Evolutionary conservation across 768 basidiomycete species (phyloP).

Genomic region (Amanita phalloides): DNA sequence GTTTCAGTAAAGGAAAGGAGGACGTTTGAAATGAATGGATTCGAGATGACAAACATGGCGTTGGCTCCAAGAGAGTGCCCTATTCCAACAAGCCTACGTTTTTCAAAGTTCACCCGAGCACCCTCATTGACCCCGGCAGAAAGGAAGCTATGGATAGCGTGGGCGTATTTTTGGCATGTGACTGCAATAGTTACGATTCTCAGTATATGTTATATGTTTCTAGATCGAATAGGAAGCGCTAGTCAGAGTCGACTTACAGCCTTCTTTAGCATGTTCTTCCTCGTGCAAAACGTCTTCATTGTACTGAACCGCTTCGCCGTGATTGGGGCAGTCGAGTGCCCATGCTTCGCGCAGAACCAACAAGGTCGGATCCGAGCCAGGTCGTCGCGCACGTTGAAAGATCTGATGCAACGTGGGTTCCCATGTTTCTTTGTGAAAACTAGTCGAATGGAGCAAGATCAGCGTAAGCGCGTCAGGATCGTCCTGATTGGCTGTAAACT

Average conservation of each 20-base stretch:
- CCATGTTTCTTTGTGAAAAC: slow-evolving; percentile 71
- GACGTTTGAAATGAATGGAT: not conserved
- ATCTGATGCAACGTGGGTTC: slow-evolving; percentile 45
- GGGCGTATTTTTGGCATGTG: slow-evolving; percentile 54
- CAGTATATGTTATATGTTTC: not conserved
- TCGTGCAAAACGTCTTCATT: slow-evolving; percentile 37
- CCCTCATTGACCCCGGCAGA: slow-evolving; percentile 25
- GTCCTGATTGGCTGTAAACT: slow-evolving; percentile 20
- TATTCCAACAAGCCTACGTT: slow-evolving; percentile 45
- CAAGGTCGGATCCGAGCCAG: slow-evolving; percentile 9
- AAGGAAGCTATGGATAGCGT: slow-evolving; percentile 48
- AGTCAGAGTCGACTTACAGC: slow-evolving; percentile 24
- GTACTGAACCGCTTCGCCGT: slow-evolving; percentile 47
- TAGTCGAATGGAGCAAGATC: slow-evolving; percentile 56
- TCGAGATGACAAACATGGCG: slow-evolving; percentile 31
- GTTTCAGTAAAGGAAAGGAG: not conserved
- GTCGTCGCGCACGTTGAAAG: slow-evolving; percentile 17
- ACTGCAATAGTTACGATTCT: slow-evolving; percentile 24
- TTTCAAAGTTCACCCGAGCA: slow-evolving; percentile 34
- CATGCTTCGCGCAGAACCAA: slow-evolving; percentile 47
- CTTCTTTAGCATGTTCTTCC: slow-evolving; percentile 30
- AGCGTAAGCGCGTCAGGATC: slow-evolving; percentile 42
- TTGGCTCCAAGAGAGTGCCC: slow-evolving; percentile 65
- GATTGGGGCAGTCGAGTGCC: slow-evolving; percentile 65
- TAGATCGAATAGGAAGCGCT: not conserved